Evolutionary conservation across 106 monocot species (phyloP).

Genomic region (Amphibolis antarctica): DNA sequence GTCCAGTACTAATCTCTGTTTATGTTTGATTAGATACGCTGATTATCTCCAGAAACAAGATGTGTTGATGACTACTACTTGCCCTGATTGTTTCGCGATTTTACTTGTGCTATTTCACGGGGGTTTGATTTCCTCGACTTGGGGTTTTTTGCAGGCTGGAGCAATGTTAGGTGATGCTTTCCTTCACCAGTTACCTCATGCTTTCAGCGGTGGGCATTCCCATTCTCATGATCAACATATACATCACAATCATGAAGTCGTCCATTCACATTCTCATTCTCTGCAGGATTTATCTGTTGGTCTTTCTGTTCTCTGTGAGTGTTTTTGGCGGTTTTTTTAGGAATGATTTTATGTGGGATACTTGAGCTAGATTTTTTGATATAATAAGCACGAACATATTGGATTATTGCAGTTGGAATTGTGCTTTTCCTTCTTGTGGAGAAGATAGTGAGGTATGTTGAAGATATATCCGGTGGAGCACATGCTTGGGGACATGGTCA

Average conservation of each 20-base stretch:
- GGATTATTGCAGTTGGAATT: constrained; percentile 60
- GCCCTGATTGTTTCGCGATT: no score
- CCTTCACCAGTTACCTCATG: constrained; percentile 97
- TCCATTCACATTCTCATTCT: constrained; percentile 79
- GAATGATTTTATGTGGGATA: no score
- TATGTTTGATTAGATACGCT: no score
- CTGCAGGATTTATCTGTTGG: constrained; percentile 83
- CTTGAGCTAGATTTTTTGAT: no score
- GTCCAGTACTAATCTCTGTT: not conserved
- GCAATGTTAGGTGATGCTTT: constrained; percentile 99
- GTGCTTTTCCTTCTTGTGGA: constrained; percentile 85
- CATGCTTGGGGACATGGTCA: constrained; percentile 31
- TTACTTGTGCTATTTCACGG: not conserved
- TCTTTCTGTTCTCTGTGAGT: constrained; percentile 81
- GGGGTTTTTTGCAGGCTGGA: constrained; percentile 45
- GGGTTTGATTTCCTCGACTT: not conserved
- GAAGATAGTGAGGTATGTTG: constrained; percentile 93
- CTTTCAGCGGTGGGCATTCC: constrained; percentile 76
- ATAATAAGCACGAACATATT: no score
- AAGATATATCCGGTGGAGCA: constrained; percentile 44
- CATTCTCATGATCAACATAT: constrained; percentile 53
- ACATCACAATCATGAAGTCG: constrained; percentile 34
- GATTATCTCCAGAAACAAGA: no score
- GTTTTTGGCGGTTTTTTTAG: not conserved
- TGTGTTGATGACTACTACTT: no score